Conservation (phyloP, 179 eudicot genomes). For the Spergularia azorica region DNA sequence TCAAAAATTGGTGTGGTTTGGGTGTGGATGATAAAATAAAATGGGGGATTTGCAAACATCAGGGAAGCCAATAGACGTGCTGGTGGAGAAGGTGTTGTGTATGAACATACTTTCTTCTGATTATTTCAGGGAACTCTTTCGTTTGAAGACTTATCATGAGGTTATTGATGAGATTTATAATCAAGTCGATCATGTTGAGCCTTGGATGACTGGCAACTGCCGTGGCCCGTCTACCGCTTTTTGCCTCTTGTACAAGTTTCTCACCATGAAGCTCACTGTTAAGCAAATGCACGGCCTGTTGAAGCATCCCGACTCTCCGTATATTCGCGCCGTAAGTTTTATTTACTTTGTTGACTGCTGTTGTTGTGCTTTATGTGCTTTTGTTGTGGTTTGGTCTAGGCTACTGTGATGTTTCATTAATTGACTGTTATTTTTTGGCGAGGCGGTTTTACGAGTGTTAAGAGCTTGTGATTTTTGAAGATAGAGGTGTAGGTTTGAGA, state of each 20-base stretch:
- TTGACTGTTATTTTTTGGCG: no score
- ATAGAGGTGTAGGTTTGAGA: no score
- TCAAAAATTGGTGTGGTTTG: neutral
- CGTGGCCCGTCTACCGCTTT: conserved; percentile 96
- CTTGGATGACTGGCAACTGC: conserved; percentile 99
- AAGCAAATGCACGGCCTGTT: conserved; percentile 93
- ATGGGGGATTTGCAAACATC: conserved; percentile 73
- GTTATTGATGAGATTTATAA: conserved; percentile 94
- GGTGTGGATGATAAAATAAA: conserved; percentile 1
- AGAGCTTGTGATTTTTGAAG: no score
- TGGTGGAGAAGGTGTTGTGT: conserved; percentile 88
- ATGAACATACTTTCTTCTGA: conserved; percentile 98
- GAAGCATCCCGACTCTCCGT: conserved; percentile 90
- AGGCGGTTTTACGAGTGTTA: no score
- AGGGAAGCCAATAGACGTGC: conserved; percentile 76
- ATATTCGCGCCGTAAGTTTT: conserved; percentile 79
- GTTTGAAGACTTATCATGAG: conserved; percentile 87
- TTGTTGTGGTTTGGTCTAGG: neutral
- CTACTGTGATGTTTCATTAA: no score
- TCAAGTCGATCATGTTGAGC: conserved; percentile 97
- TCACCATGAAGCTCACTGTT: conserved; percentile 91
- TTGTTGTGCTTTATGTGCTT: neutral
- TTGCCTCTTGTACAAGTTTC: conserved; percentile 84
- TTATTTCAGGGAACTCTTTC: conserved; percentile 87
- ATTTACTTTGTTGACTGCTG: neutral